A percentile compares a stretch with the other conserved stretches of the same genome.
Evolutionary conservation across 495 filamentous ascomycete species (phyloP).

Genomic region (Podospora anserina): DNA sequence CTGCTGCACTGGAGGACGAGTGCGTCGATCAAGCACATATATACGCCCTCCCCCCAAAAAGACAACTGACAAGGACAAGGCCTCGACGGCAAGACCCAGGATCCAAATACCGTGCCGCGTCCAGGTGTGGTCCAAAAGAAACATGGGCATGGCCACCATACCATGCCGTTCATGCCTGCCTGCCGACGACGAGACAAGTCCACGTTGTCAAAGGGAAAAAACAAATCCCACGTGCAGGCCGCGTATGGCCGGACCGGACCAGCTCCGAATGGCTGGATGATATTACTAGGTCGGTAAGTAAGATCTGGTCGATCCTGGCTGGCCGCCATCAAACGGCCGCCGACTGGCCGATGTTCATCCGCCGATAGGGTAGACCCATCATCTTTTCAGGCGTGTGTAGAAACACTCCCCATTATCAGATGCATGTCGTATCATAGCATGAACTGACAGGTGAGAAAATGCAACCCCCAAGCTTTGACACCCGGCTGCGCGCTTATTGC

Average conservation of each 20-base stretch:
- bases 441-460: slow-evolving; percentile 2
- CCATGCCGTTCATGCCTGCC: not conserved
- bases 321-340: not conserved
- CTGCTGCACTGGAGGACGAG: not conserved
- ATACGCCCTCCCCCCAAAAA: not conserved
- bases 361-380: not conserved
- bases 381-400: not conserved
- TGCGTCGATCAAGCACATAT: not conserved
- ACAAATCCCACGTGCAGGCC: slow-evolving; percentile 5
- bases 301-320: slow-evolving; percentile 6
- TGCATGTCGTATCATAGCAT: slow-evolving; percentile 4
- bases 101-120: slow-evolving; percentile 12
- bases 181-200: not conserved
- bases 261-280: not conserved
- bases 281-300: not conserved
- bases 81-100: slow-evolving; percentile 6
- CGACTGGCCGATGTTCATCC: too few species aligned
- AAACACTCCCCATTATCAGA: slow-evolving; percentile 5
- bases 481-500: not conserved
- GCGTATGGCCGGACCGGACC: not conserved
- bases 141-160: not conserved
- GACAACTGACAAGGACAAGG: slow-evolving; percentile 9
- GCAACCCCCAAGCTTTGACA: slow-evolving; percentile 4
- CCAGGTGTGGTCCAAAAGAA: not conserved
- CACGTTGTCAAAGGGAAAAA: not conserved